Conservation (phyloP, 192 early-diverging fungal species). For the Podila epicladia region DNA sequence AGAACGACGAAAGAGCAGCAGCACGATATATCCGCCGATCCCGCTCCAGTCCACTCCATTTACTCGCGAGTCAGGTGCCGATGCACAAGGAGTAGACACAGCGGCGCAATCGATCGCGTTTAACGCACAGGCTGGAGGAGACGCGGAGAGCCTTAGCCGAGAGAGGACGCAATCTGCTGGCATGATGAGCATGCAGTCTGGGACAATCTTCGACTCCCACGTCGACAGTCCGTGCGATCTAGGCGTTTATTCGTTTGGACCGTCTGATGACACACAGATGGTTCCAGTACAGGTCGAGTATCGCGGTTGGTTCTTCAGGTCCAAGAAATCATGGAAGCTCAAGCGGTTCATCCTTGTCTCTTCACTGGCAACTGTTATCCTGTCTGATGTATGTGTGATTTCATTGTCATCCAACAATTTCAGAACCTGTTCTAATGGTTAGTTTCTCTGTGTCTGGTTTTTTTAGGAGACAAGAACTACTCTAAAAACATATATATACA, state of each 20-base stretch:
- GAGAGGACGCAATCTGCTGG: not conserved
- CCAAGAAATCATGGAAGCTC: not conserved
- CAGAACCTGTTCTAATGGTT: too few species aligned
- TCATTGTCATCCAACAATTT: not conserved
- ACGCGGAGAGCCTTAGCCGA: not conserved
- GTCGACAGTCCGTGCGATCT: not conserved
- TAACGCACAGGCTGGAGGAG: not conserved
- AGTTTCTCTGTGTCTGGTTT: too few species aligned
- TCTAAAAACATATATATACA: slow-evolving; percentile 6
- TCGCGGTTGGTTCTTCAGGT: not conserved
- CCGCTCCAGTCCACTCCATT: too few species aligned
- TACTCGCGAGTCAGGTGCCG: too few species aligned
- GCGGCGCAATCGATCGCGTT: not conserved
- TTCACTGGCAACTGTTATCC: not conserved
- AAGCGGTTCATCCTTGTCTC: slow-evolving; percentile 8
- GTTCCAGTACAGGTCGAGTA: not conserved
- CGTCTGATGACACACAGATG: not conserved
- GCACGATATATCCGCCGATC: too few species aligned
- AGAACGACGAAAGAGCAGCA: too few species aligned
- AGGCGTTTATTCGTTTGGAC: not conserved
- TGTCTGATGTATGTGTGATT: slow-evolving; percentile 3
- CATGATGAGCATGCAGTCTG: not conserved
- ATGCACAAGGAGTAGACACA: not conserved
- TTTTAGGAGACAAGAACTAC: not conserved
- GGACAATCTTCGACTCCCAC: not conserved